These are phyloP conservation scores for Metschnikowia henanensis DNA, from an alignment of 805 yeast genomes.

Conservation along the genomic window DNA sequence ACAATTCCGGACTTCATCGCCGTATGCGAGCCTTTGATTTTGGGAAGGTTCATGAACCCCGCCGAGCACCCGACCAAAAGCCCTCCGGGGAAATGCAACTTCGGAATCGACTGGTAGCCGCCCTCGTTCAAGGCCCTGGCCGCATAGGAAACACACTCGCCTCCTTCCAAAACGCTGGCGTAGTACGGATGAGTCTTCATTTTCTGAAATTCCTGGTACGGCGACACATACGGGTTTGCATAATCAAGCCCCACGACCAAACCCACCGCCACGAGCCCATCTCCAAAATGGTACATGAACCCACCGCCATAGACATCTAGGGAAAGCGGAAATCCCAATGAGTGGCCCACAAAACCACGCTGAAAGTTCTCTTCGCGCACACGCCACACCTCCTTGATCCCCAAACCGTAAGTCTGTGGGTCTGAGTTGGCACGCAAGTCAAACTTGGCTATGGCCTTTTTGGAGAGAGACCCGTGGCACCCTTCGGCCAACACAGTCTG, in stretches of 20 bases:
- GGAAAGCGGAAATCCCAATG: conserved; percentile 85
- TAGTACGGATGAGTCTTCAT: conserved; percentile 93
- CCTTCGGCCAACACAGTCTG: conserved; percentile 93
- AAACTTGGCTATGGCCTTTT: conserved; percentile 69
- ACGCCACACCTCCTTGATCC: conserved; percentile 97
- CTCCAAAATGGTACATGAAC: conserved; percentile 95
- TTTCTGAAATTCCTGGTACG: conserved; percentile 93
- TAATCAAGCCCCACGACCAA: conserved; percentile 95
- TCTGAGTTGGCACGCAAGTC: conserved; percentile 62
- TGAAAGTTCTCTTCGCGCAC: conserved; percentile 79
- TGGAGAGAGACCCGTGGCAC: conserved; percentile 94
- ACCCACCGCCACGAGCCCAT: conserved; percentile 87
- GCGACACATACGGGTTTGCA: conserved; percentile 91
- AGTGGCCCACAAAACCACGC: conserved; percentile 79
- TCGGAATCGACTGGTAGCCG: conserved; percentile 91
- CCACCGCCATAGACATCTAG: conserved; percentile 91
- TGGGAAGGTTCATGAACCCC: conserved; percentile 96
- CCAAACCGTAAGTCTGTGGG: conserved; percentile 93
- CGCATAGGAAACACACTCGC: conserved; percentile 90
- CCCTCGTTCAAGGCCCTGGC: conserved; percentile 98
- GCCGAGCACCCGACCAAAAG: conserved; percentile 93
- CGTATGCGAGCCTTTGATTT: conserved; percentile 96
- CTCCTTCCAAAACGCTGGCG: conserved; percentile 71
- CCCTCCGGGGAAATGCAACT: conserved; percentile 93
- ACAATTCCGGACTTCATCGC: conserved; percentile 95